Evolutionary conservation across 352 stramenopile species (phyloP).

Genomic region (Globisporangium polare): DNA sequence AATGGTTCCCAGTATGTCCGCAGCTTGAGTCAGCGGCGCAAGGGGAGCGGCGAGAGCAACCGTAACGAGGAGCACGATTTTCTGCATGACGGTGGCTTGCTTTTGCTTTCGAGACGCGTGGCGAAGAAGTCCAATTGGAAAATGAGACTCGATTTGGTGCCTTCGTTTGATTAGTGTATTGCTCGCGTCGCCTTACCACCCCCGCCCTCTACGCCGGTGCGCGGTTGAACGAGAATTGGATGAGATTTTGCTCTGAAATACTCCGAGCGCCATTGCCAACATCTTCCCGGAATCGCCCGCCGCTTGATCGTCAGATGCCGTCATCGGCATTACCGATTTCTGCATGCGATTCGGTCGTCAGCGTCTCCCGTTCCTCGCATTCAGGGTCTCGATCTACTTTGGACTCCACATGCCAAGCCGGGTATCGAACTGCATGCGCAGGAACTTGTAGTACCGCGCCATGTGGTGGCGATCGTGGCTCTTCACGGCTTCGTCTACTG

Average conservation of each 20-base stretch:
- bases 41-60: neutral
- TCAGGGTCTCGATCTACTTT: conserved; percentile 34
- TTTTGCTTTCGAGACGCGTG: neutral
- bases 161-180: neutral
- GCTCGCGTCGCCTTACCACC: neutral
- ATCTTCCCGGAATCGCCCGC: neutral
- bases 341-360: neutral
- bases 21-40: neutral
- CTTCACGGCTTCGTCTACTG: conserved; percentile 69
- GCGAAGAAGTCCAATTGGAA: neutral
- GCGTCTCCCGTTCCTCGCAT: neutral
- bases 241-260: neutral
- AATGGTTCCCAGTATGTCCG: no score
- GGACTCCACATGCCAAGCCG: conserved; percentile 86
- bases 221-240: neutral
- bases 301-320: neutral
- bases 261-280: neutral
- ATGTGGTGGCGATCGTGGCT: conserved; percentile 70
- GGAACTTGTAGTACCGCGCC: conserved; percentile 79
- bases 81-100: neutral
- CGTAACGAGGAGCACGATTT: neutral
- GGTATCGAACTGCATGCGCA: conserved; percentile 88
- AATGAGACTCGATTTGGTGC: neutral
- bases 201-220: neutral
- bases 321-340: neutral